Base-by-base conservation (phyloP, 2,329 filamentous ascomycete genomes). In the Cytospora paraplurivora region DNA sequence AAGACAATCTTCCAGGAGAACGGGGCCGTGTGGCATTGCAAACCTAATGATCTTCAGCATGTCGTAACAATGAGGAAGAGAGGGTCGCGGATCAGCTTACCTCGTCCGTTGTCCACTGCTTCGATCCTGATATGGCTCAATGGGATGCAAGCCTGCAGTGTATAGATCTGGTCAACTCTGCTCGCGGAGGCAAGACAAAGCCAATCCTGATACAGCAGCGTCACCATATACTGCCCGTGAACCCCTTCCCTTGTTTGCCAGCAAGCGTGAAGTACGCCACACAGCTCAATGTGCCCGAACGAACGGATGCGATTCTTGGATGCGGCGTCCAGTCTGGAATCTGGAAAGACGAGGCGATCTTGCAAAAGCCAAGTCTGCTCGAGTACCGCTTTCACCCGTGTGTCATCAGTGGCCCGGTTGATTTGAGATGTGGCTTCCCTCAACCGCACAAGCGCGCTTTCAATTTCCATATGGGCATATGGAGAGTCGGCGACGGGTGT, bases 1-100 rank as follows among this genome's bases (percentile, higher is more conserved):
- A 98, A 97, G 3, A 92, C 82, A 12, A 97, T 71, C 73, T 98
- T 99, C 94, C 93, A 98, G 1, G 93, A 95, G 74, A 91, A 91
- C 0, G 91, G 88, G 0, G 91, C 91, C 3, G 90, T 91, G 67
- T 95, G 89, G 71, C 93, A 97, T 79, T 94, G 92, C 8, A 98
- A 74, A 0, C 92, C 93, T 96, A 66, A 21, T 44, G 5, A 32
- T 15, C 37, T 37, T 61, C 19, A 61, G 52, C 19, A 50, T 38
- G 15, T 13, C 12, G 38, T 19, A 7, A 19, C 7, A 4, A 7
- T 17, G 11, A 13, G 38, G 38, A n/a, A 32, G 37, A n/a, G 49
- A 2, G 35, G 27, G 27, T 74, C 70, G 59, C 70, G 63, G 65
- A 68, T 8, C 32, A 47, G 54, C 78, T 73, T 74, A 86, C 91